Percentiles rank a stretch among this genome's conserved stretches.
Evolutionary conservation across 139 green algal species (phyloP).

Genomic region (Chlorella sp.): DNA sequence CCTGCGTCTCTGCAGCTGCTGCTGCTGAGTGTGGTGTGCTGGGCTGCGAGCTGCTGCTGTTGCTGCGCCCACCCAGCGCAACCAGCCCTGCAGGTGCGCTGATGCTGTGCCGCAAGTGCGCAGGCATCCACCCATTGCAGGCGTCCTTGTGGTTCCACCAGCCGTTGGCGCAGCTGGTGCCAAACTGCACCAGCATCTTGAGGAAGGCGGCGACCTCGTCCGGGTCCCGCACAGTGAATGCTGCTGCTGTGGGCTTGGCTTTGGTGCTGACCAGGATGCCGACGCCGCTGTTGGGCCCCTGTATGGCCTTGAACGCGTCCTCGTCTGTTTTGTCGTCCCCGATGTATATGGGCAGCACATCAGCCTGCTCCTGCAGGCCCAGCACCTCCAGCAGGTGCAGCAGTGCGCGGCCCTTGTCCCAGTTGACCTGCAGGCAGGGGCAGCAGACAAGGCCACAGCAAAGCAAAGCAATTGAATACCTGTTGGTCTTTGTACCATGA

Average conservation of each 20-base stretch:
- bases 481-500: no score
- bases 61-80: no score
- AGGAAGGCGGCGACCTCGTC: constrained; percentile 70
- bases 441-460: no score
- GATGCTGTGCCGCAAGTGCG: no score
- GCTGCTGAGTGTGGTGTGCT: no score
- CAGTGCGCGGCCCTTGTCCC: constrained; percentile 96
- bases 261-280: constrained; percentile 81
- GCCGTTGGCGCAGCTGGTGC: not conserved
- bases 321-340: constrained; percentile 97
- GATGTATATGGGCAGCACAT: constrained; percentile 88
- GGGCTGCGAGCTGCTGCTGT: no score
- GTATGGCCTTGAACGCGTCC: constrained; percentile 79
- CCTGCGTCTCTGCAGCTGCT: no score
- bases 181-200: constrained; percentile 46
- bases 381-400: constrained; percentile 80
- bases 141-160: no score
- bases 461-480: no score
- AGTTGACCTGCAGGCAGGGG: constrained; percentile 87
- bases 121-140: no score
- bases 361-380: constrained; percentile 38
- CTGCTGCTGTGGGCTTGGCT: constrained; percentile 67
- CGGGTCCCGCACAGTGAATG: constrained; percentile 68
- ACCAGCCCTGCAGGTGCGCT: no score
- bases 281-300: constrained; percentile 16